Percentiles rank a stretch among this genome's conserved stretches.
phyloP scores from a whole-genome alignment of 1,284 basidiomycete species.

The Pseudozyma pruni region DNA sequence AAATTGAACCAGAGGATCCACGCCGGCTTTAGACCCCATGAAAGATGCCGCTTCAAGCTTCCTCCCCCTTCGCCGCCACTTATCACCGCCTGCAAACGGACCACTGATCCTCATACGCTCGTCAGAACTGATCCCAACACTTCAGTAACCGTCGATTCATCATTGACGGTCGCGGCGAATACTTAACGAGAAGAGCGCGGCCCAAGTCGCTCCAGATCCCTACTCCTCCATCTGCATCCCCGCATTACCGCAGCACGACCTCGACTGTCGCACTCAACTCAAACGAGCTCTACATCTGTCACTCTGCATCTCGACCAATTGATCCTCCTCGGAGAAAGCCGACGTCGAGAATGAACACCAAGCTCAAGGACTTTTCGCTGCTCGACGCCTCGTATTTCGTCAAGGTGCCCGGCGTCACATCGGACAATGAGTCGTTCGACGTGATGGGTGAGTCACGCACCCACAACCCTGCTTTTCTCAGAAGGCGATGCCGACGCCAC shows the following conservation, averaged over 20 bases:
- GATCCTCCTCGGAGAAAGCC: not conserved
- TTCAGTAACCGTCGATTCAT: no score
- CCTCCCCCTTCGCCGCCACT: not conserved
- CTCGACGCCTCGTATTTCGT: slow-evolving; percentile 55
- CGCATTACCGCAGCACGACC: not conserved
- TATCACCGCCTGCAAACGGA: no score
- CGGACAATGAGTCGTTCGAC: slow-evolving; percentile 37
- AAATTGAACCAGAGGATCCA: no score
- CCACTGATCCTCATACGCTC: no score
- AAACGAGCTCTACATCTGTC: not conserved
- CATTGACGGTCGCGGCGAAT: no score
- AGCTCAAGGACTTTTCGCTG: slow-evolving; percentile 52
- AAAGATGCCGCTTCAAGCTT: no score
- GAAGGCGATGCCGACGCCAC: not conserved
- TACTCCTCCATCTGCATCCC: not conserved
- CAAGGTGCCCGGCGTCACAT: slow-evolving; percentile 47
- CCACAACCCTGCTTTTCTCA: not conserved
- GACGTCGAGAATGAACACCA: slow-evolving; percentile 36
- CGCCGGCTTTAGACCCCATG: not conserved
- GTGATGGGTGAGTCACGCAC: slow-evolving; percentile 35
- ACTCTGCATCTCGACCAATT: not conserved
- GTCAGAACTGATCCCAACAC: no score
- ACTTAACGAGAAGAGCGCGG: slow-evolving; percentile 2
- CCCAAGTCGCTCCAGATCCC: not conserved
- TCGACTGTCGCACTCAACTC: not conserved